Conservation (phyloP, 257 asterid genomes). For the Henckelia pumila region DNA sequence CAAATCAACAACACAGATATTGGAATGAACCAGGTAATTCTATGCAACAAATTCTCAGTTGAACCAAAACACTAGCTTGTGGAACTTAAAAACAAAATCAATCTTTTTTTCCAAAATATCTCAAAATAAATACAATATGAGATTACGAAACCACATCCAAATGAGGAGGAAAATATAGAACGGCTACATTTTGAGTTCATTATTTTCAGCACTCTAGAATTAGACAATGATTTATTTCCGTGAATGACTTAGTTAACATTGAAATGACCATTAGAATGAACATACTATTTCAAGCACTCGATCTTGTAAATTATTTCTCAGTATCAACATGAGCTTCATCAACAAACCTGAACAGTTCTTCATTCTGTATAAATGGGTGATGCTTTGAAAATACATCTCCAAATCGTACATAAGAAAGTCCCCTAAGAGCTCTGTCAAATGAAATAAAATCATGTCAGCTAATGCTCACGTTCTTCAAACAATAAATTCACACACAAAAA, state of each 20-base stretch:
- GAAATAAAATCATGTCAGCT: constrained; percentile 30
- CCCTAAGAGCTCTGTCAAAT: constrained; percentile 75
- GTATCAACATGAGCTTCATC: constrained; percentile 13
- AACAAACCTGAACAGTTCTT: constrained; percentile 80
- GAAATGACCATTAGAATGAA: not conserved
- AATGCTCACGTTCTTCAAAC: constrained; percentile 26
- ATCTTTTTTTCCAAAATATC: no score
- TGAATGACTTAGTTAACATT: constrained; percentile 1
- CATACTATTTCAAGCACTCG: not conserved
- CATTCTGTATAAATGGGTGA: constrained; percentile 76
- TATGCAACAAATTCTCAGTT: not conserved
- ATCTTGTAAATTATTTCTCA: constrained; percentile 9
- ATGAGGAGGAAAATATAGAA: not conserved
- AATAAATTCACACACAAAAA: constrained; percentile 19
- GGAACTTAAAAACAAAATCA: no score
- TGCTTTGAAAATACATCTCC: constrained; percentile 89
- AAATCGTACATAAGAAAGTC: constrained; percentile 79
- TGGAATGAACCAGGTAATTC: constrained; percentile 8
- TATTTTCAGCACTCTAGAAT: not conserved
- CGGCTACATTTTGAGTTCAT: not conserved
- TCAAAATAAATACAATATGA: not conserved
- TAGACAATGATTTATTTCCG: constrained; percentile 3
- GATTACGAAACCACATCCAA: constrained; percentile 2
- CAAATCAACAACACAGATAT: not conserved
- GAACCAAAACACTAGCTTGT: not conserved